Evolutionary conservation across 208 protist genomes (phyloP).

Genomic region (Giardia duodenalis): DNA sequence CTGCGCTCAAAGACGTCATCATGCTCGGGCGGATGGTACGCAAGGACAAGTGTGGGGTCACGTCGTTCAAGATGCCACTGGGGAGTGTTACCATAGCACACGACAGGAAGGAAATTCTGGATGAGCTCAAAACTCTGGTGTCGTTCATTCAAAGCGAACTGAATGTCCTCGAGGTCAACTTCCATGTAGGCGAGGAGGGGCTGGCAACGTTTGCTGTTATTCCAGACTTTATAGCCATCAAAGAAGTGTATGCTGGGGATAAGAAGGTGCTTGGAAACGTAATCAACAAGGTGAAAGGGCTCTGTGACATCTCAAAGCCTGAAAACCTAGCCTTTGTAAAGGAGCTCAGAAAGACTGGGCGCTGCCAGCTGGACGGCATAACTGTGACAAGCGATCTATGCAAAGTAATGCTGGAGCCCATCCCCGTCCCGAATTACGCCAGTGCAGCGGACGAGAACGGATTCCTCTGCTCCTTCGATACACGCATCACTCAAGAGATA

Average conservation of each 20-base stretch:
- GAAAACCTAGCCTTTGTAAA: neutral
- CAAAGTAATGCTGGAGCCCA: neutral
- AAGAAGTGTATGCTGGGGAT: slow-evolving; percentile 19
- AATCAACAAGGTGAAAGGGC: slow-evolving; percentile 5
- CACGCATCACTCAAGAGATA: neutral
- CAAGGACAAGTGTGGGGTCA: slow-evolving; percentile 60
- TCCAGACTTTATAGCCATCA: slow-evolving; percentile 14
- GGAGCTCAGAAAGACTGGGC: neutral
- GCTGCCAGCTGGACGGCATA: neutral
- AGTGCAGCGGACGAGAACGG: slow-evolving; percentile 20
- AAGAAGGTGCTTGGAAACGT: neutral
- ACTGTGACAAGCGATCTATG: slow-evolving; percentile 8
- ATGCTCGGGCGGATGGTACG: slow-evolving; percentile 73
- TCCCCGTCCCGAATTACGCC: neutral
- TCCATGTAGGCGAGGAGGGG: slow-evolving; percentile 52
- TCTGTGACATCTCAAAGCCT: neutral
- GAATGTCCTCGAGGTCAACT: slow-evolving; percentile 63
- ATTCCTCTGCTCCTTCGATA: neutral
- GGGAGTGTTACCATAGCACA: slow-evolving; percentile 65
- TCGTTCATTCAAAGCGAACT: slow-evolving; percentile 72
- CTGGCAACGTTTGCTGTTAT: slow-evolving; percentile 50
- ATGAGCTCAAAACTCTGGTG: slow-evolving; percentile 57
- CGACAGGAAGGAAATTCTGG: slow-evolving; percentile 55
- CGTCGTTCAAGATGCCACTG: slow-evolving; percentile 61
- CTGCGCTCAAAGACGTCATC: slow-evolving; percentile 66